Evolutionary conservation across 2,329 filamentous ascomycete species (phyloP).

Genomic region (Botrytis fabae): DNA sequence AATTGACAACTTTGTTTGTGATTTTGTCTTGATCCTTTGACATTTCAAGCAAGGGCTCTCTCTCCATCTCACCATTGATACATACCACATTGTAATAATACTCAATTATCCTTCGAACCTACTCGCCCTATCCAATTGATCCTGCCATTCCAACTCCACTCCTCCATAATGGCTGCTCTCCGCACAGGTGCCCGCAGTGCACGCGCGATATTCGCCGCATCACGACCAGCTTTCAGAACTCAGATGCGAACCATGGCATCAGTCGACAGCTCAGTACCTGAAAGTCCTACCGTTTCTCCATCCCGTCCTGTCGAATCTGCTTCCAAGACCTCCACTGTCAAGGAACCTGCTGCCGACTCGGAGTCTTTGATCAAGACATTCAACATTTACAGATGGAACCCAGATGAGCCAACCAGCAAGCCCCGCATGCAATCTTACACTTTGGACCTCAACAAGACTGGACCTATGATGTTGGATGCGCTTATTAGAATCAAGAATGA

Average conservation of each 20-base stretch:
- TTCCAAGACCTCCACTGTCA: constrained; percentile 39
- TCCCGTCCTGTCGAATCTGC: constrained; percentile 30
- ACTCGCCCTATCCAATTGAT: constrained; percentile 10
- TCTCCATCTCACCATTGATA: constrained; percentile 4
- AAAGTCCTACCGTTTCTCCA: constrained; percentile 22
- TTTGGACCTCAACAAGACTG: constrained; percentile 97
- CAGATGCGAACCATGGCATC: constrained; percentile 27
- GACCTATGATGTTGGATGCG: constrained; percentile 96
- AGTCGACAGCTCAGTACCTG: neutral
- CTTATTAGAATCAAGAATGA: constrained; percentile 99
- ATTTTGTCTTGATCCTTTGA: constrained; percentile 3
- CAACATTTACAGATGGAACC: constrained; percentile 99
- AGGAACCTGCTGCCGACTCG: constrained; percentile 53
- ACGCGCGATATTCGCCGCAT: constrained; percentile 25
- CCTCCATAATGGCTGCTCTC: constrained; percentile 25
- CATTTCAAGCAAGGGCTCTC: constrained; percentile 5
- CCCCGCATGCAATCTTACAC: constrained; percentile 94
- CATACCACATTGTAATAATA: constrained; percentile 15
- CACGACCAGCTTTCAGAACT: constrained; percentile 24
- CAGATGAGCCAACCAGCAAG: constrained; percentile 88
- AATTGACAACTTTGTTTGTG: constrained; percentile 5
- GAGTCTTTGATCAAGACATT: constrained; percentile 85
- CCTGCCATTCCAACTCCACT: constrained; percentile 5
- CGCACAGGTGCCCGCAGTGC: constrained; percentile 25
- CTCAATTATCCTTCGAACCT: neutral